Evolutionary conservation across 306 rosid species (phyloP), one percentile per base, ranked within the genome.

Genomic region (Erythrophleum fordii): DNA sequence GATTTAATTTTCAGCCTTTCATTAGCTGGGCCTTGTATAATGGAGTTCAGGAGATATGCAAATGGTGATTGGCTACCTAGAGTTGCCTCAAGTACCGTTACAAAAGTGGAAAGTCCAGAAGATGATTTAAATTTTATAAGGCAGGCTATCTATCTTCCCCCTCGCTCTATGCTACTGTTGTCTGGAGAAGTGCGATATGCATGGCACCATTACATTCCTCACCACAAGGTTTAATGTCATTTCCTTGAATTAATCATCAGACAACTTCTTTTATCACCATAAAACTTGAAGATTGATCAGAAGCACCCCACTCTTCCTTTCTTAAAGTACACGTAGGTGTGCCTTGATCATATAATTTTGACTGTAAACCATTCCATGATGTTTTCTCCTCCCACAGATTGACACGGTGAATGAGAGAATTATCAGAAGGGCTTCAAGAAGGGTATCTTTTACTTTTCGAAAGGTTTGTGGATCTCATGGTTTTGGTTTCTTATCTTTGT

Each of bases 1-100:
- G 97, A 95, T 86, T 88, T 89, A 73, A 94, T 94, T 85, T 92
- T 94, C 88, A 94, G 97, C 89, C 97, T 94, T 88, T 94, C 97
- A 55, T 81, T 92, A 80, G 93, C 97, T 67, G 97, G 98, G 85
- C 97, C 98, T 72, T 94, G 98, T 90, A 90, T 94, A 26, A 94
- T 94, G 98, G 98, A 94, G 87, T 94, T 94, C 88, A 88, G 98
- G 78, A 87, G 78, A 84, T 91, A 91, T 37, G 82, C 68, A 13
- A 88, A 88, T 34, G 86, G 87, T 35, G 87, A 72, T 66, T 60
- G 85, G 81, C 81, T 64, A 81, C 84, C 91, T 53, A 87, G 75
- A 80, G 78, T 72, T 80, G 81, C 86, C 66, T 87, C 91, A 75
- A 78, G 79, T 78, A 55, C 67, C 70, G 83, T 51, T 31, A 66